phyloP scores from a whole-genome alignment of 2,329 filamentous ascomycete species.

The Colletotrichum sp. region DNA sequence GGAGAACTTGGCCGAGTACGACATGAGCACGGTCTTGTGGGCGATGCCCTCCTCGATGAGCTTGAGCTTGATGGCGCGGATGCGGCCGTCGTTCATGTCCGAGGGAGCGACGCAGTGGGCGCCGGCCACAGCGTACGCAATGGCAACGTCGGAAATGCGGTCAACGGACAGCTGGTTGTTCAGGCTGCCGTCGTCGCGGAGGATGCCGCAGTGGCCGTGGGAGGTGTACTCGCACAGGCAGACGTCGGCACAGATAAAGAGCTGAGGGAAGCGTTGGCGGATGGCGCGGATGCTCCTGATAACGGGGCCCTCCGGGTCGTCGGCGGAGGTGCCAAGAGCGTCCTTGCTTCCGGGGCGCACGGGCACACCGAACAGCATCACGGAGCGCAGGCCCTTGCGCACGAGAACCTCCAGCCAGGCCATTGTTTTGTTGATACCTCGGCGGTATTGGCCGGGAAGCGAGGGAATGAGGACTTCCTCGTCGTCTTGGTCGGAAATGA shows the following conservation, averaged over 20 bases:
- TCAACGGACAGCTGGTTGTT: conserved; percentile 95
- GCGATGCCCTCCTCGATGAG: conserved; percentile 93
- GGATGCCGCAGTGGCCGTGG: conserved; percentile 95
- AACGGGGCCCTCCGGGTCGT: conserved; percentile 91
- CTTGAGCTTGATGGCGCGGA: conserved; percentile 97
- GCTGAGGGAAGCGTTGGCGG: conserved; percentile 81
- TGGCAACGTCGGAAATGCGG: conserved; percentile 94
- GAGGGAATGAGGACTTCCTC: conserved; percentile 91
- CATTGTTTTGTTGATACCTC: conserved; percentile 84
- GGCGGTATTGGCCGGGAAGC: conserved; percentile 86
- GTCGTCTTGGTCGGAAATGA: conserved; percentile 92
- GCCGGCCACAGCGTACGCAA: conserved; percentile 93
- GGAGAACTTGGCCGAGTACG: conserved; percentile 96
- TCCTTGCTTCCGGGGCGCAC: conserved; percentile 83
- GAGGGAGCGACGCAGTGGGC: conserved; percentile 97
- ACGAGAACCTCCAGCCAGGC: conserved; percentile 86
- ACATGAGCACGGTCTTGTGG: conserved; percentile 93
- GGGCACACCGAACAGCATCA: conserved; percentile 96
- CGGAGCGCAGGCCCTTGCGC: conserved; percentile 86
- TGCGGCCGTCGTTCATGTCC: conserved; percentile 98
- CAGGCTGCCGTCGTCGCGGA: conserved; percentile 88
- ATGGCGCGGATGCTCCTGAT: conserved; percentile 86
- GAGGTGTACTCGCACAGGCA: conserved; percentile 99
- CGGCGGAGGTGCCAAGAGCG: conserved; percentile 86
- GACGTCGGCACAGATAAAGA: conserved; percentile 92